A percentile compares a stretch with the other conserved stretches of the same genome.
Evolutionary conservation across 768 basidiomycete genomes (phyloP).

Genomic region (Leccinum broughii): DNA sequence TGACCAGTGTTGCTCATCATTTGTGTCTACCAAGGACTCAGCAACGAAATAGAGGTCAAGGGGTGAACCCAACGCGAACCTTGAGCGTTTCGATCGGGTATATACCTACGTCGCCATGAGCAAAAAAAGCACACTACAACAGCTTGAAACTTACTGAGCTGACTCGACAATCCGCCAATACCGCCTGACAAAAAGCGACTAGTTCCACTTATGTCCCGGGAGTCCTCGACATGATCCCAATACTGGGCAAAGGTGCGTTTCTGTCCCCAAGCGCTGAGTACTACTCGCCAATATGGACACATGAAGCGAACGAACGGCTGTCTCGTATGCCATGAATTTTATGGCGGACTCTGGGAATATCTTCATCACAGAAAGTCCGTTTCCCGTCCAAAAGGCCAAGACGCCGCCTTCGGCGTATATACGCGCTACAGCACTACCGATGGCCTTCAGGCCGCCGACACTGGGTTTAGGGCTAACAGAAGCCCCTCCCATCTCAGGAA

Average conservation of each 20-base stretch:
- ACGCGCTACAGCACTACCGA: slow-evolving; percentile 69
- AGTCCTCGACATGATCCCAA: slow-evolving; percentile 88
- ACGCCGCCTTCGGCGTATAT: slow-evolving; percentile 91
- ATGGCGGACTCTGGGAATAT: slow-evolving; percentile 98
- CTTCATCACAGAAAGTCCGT: slow-evolving; percentile 89
- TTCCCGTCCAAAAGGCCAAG: slow-evolving; percentile 97
- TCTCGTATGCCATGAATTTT: slow-evolving; percentile 96
- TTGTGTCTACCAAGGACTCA: slow-evolving; percentile 60
- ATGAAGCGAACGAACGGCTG: slow-evolving; percentile 61
- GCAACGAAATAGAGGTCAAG: background rate
- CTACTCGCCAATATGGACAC: slow-evolving; percentile 11
- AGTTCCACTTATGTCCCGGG: slow-evolving; percentile 83
- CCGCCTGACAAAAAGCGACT: slow-evolving; percentile 96
- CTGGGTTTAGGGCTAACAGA: slow-evolving; percentile 43
- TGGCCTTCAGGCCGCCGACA: slow-evolving; percentile 58
- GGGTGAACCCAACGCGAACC: slow-evolving; percentile 38
- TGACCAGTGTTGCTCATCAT: slow-evolving; percentile 99
- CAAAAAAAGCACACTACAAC: slow-evolving; percentile 10
- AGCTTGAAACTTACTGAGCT: slow-evolving; percentile 64
- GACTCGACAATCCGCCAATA: slow-evolving; percentile 91
- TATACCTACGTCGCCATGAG: slow-evolving; percentile 60
- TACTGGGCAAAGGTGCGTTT: slow-evolving; percentile 94
- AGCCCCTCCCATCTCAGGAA: slow-evolving; percentile 68
- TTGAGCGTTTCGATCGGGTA: slow-evolving; percentile 97
- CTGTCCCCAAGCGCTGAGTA: slow-evolving; percentile 41